A percentile compares a stretch with the other conserved stretches of the same genome.
phyloP scores from a whole-genome alignment of 768 basidiomycete species.

The Pisolithus tinctorius region DNA sequence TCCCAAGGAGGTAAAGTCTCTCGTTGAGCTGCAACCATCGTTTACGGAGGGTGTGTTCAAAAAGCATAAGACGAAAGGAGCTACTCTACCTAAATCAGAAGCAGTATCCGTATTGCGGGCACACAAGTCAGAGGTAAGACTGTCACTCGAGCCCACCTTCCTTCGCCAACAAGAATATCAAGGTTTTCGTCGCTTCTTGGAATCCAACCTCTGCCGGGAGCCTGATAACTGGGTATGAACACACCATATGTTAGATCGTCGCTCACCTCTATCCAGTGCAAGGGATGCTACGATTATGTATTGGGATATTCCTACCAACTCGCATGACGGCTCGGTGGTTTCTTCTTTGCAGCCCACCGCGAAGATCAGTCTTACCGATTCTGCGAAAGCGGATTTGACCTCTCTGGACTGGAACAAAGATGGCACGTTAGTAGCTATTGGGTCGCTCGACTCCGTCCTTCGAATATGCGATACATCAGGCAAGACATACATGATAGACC shows the following conservation, averaged over 20 bases:
- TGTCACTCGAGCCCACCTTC: slow-evolving; percentile 10
- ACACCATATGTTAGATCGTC: not conserved
- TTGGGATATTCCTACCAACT: slow-evolving; percentile 55
- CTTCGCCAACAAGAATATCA: slow-evolving; percentile 2
- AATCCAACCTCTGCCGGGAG: slow-evolving; percentile 55
- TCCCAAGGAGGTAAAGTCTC: slow-evolving; percentile 16
- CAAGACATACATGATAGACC: slow-evolving; percentile 53
- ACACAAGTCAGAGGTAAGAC: slow-evolving; percentile 55
- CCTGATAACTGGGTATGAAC: slow-evolving; percentile 67
- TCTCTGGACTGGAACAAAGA: slow-evolving; percentile 72
- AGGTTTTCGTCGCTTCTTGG: slow-evolving; percentile 82
- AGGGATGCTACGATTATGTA: slow-evolving; percentile 70
- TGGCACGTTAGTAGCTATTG: slow-evolving; percentile 68
- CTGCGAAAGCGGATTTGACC: slow-evolving; percentile 57
- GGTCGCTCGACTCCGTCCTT: slow-evolving; percentile 68
- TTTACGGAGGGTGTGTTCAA: slow-evolving; percentile 15
- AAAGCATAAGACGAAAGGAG: slow-evolving; percentile 32
- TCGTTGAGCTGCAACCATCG: slow-evolving; percentile 15
- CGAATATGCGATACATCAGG: slow-evolving; percentile 61
- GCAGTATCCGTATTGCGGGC: slow-evolving; percentile 40
- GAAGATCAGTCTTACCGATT: slow-evolving; percentile 42
- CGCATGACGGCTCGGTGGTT: slow-evolving; percentile 10
- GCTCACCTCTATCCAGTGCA: slow-evolving; percentile 38
- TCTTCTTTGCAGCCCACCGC: slow-evolving; percentile 29
- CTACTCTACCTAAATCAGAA: slow-evolving; percentile 31